phyloP scores from a whole-genome alignment of 305 asterid genomes.

The Solanum hybrid region DNA sequence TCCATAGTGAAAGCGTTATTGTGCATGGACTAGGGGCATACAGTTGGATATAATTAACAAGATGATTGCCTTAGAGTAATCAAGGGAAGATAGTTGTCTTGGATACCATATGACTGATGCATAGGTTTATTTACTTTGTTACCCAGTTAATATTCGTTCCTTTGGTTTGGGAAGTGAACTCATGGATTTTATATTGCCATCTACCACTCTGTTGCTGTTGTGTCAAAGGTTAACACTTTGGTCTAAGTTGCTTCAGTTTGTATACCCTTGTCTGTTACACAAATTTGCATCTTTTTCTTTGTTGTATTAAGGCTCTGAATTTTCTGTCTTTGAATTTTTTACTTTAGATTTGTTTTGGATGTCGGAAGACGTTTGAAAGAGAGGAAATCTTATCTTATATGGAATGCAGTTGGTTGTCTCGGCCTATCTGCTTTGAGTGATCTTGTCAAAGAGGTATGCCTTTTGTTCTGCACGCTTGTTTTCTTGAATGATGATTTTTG shows the following conservation, averaged over 20 bases:
- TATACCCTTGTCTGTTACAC: not conserved
- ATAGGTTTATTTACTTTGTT: not conserved
- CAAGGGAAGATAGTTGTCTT: not conserved
- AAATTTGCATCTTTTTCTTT: not conserved
- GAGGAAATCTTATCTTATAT: slow-evolving; percentile 71
- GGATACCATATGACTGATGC: not conserved
- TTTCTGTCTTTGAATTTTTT: not conserved
- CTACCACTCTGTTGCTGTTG: not conserved
- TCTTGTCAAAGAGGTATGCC: slow-evolving; percentile 25
- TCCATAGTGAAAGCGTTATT: not conserved
- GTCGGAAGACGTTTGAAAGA: slow-evolving; percentile 70
- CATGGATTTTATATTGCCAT: not conserved
- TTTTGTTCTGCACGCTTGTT: not conserved
- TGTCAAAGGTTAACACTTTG: not conserved
- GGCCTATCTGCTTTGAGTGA: slow-evolving; percentile 77
- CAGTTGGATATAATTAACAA: not conserved
- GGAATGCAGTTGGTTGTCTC: slow-evolving; percentile 79
- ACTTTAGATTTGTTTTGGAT: slow-evolving; percentile 55
- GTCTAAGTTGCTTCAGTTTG: slow-evolving; percentile 1
- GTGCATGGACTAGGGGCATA: not conserved
- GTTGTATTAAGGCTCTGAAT: not conserved
- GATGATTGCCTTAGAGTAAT: not conserved
- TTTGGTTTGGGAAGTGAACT: not conserved
- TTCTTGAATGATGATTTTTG: not conserved
- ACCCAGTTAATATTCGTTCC: not conserved